These are phyloP conservation scores for Kalaharituber pfeilii DNA, from an alignment of 2,329 filamentous ascomycete genomes.

Conservation along the genomic window DNA sequence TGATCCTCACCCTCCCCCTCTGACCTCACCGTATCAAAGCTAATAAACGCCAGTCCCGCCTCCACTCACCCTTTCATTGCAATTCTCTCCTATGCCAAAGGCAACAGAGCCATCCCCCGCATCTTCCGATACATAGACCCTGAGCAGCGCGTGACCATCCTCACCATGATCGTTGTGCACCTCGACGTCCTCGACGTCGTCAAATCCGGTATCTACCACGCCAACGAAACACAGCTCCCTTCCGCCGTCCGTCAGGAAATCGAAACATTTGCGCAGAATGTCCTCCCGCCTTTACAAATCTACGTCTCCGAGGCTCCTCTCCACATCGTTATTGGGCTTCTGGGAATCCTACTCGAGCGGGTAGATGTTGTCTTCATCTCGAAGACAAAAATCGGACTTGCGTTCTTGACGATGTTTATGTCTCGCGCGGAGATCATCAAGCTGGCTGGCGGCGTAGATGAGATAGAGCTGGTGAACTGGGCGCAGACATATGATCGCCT, in stretches of 20 bases:
- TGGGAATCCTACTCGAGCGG: constrained; percentile 66
- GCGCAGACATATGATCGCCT: constrained; percentile 65
- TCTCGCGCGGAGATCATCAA: constrained; percentile 88
- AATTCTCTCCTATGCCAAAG: constrained; percentile 84
- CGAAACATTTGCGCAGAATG: constrained; percentile 70
- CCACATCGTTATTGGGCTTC: constrained; percentile 74
- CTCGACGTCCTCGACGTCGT: constrained; percentile 86
- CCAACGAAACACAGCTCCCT: constrained; percentile 56
- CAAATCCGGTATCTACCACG: constrained; percentile 55
- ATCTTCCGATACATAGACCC: constrained; percentile 87
- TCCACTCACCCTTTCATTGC: constrained; percentile 81
- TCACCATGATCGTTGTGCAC: constrained; percentile 90
- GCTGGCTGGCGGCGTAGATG: constrained; percentile 51
- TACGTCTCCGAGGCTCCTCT: constrained; percentile 84
- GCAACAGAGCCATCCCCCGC: constrained; percentile 86
- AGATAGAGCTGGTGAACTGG: constrained; percentile 69
- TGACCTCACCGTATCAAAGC: constrained; percentile 8
- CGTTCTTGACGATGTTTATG: constrained; percentile 81
- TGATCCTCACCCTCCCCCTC: neutral
- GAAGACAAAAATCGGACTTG: constrained; percentile 71
- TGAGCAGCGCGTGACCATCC: constrained; percentile 81
- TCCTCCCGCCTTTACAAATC: constrained; percentile 77
- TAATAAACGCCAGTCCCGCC: constrained; percentile 40
- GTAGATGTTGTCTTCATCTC: constrained; percentile 72
- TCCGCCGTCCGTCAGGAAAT: constrained; percentile 73